Conservation (phyloP, 2,329 filamentous ascomycete genomes). For the Arthrobotrys conoides region DNA sequence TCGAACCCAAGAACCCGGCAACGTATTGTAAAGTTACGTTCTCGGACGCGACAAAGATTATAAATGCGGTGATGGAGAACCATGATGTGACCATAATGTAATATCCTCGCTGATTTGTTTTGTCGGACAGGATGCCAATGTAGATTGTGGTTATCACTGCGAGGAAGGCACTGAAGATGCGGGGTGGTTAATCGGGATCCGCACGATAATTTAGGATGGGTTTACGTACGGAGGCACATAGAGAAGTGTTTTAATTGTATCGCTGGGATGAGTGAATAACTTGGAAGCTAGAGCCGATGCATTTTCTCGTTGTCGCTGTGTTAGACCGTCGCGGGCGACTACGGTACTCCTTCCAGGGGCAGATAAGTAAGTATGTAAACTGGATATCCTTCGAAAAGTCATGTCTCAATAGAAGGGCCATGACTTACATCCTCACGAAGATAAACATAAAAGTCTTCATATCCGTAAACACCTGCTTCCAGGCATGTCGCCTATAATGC, state of each 20-base stretch:
- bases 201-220: too few species aligned
- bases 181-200: too few species aligned
- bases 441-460: constrained; percentile 40
- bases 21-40: constrained; percentile 4
- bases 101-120: constrained; percentile 27
- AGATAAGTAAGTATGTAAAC: too few species aligned
- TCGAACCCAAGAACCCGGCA: constrained; percentile 13
- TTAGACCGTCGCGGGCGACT: constrained; percentile 16
- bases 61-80: constrained; percentile 31
- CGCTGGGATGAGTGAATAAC: not conserved
- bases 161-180: constrained; percentile 15
- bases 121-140: constrained; percentile 27
- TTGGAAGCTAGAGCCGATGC: not conserved
- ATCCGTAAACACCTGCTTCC: constrained; percentile 35
- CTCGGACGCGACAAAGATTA: constrained; percentile 18
- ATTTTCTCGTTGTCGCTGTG: not conserved
- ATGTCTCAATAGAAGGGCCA: too few species aligned
- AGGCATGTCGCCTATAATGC: constrained; percentile 32
- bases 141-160: constrained; percentile 31
- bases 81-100: constrained; percentile 34
- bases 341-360: constrained; percentile 35
- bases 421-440: constrained; percentile 20
- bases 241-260: not conserved
- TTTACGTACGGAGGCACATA: constrained; percentile 35
- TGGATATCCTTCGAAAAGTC: too few species aligned